Evolutionary conservation across 176 grass and related monocot genomes (phyloP).

Genomic region (Pharus latifolius): DNA sequence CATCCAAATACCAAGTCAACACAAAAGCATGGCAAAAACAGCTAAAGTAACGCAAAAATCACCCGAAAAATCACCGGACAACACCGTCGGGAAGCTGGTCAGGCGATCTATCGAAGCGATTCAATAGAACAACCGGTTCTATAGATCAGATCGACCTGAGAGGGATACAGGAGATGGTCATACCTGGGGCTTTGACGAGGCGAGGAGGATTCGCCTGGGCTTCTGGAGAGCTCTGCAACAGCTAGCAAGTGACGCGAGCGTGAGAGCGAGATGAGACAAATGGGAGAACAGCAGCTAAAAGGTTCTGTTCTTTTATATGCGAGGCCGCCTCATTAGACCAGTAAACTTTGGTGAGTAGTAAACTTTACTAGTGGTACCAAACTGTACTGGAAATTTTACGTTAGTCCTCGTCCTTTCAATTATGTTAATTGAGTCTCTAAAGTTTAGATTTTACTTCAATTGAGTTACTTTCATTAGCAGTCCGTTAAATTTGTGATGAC

Average conservation of each 20-base stretch:
- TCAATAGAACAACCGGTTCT: not conserved
- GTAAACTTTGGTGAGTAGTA: not conserved
- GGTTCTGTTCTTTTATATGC: not conserved
- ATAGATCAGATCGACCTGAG: not conserved
- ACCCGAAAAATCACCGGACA: not conserved
- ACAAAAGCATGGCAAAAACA: not conserved
- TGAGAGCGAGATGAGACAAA: slow-evolving; percentile 27
- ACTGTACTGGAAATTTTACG: no score
- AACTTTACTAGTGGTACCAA: no score
- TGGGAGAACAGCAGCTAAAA: not conserved
- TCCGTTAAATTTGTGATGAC: no score
- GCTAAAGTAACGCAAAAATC: not conserved
- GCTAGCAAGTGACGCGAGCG: slow-evolving; percentile 15
- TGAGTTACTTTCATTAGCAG: no score
- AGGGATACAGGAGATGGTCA: not conserved
- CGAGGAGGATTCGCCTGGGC: slow-evolving; percentile 4
- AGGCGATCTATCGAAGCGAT: not conserved
- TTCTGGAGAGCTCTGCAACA: not conserved
- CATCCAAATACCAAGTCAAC: not conserved
- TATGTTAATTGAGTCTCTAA: no score
- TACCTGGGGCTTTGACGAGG: slow-evolving; percentile 18
- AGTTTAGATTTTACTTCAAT: no score
- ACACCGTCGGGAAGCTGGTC: not conserved
- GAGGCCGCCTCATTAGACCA: slow-evolving; percentile 11
- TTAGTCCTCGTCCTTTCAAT: no score